A percentile compares a stretch with the other conserved stretches of the same genome.
phyloP scores from a whole-genome alignment of 2,329 filamentous ascomycete genomes.

The Talaromyces sp. region DNA sequence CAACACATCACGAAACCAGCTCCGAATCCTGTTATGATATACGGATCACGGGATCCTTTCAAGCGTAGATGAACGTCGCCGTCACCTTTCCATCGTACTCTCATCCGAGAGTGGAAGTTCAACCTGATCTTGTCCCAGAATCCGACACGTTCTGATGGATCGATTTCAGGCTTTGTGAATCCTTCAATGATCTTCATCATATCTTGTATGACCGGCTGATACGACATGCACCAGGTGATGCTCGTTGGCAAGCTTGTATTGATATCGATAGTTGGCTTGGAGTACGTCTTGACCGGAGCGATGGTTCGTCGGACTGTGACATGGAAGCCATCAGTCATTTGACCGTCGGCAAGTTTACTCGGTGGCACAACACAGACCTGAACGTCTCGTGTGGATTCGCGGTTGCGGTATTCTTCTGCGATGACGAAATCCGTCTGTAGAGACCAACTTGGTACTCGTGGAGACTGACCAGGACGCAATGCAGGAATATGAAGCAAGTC shows the following conservation, averaged over 20 bases:
- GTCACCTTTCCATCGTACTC: constrained; percentile 88
- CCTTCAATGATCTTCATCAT: constrained; percentile 99
- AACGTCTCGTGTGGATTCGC: constrained; percentile 76
- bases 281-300: constrained; percentile 93
- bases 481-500: constrained; percentile 87
- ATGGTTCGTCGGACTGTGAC: constrained; percentile 89
- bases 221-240: constrained; percentile 96
- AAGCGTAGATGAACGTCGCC: constrained; percentile 92
- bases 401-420: constrained; percentile 84
- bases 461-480: constrained; percentile 74
- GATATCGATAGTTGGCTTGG: constrained; percentile 86
- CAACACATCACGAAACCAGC: constrained; percentile 98
- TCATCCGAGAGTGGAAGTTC: constrained; percentile 87
- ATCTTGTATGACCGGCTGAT: constrained; percentile 96
- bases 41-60: constrained; percentile 89
- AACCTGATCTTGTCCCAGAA: constrained; percentile 99
- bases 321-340: constrained; percentile 64
- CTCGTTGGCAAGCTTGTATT: constrained; percentile 89
- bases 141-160: constrained; percentile 87
- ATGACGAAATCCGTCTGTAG: constrained; percentile 91
- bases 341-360: constrained; percentile 56
- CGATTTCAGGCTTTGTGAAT: constrained; percentile 92
- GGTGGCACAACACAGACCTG: constrained; percentile 81
- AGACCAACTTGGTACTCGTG: constrained; percentile 75
- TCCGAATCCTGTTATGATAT: constrained; percentile 85